Evolutionary conservation across 75 land plant genomes (phyloP), one percentile per base, ranked within the genome.

Genomic region (Cunninghamia lanceolata): DNA sequence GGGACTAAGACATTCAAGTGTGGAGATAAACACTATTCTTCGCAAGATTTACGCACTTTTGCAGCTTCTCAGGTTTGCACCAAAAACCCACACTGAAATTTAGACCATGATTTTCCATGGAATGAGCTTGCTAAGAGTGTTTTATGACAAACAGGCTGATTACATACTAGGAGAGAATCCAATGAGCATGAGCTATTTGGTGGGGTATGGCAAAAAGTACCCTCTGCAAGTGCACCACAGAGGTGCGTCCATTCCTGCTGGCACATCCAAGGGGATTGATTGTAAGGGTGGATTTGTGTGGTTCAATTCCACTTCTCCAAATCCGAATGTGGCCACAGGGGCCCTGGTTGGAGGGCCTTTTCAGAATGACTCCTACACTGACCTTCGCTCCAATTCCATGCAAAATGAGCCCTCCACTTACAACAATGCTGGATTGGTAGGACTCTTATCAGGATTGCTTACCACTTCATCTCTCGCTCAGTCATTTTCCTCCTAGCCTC

Each of bases 381-480:
- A 93, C 73, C 59, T 79, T 14, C 76, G 97, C 45, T 88, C 94
- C 89, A 94, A 92, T 88, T 47, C 87, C 17, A 90, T 91, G 94
- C 99, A 98, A 89, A 93, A 86, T 34, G 99, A 96, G 82, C 94
- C 99, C 21, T 90, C 84, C 86, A 96, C 96, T n/a, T 98, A 96
- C 88, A 96, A 95, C 88, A 90, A 88, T 86, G 99, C 99, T 15
- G 85, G 92, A 13, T 56, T 96, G 28, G 96, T 98, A 38, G 97
- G 94, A 34, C 91, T 98, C 30, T 87, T 95, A 4, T 95, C 96
- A 21, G 93, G 99, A 73, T 87, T 98, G 79, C 91, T 95, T 1
- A 89, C 94, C 38, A 91, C 94, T 45, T 90, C 95, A 47, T 90
- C 94, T 8, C 86, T 87, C 3, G 83, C 56, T 21, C 84, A 83